Base-by-base conservation (phyloP, 129 eudicot species). In the Oenanthe sinensis region DNA sequence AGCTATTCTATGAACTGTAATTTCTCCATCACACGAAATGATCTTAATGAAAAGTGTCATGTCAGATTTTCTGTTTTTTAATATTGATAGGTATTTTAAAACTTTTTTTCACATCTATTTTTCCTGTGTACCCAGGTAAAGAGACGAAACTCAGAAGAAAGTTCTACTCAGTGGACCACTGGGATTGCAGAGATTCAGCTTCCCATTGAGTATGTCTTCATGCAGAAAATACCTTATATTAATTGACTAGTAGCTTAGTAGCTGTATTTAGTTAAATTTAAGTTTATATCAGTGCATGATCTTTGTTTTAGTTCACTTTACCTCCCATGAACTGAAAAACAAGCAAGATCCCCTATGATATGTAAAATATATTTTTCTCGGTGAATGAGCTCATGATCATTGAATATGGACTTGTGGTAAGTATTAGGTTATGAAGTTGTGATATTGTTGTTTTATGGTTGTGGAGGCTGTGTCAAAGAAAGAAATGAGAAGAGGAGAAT, bases 111-210 rank as follows among this genome's bases (percentile, higher is more conserved):
- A 58, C 65, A 58, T 8, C 13, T 58, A 11, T 63, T 77, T 77
- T 6, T 58, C 0, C 8, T 77, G 22, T 55, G 71, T 55, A 30
- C 77, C 65, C 81, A 96, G 99, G 99, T 96, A 80, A 96, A 90
- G 84, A 85, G 83, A 82, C 89, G 97, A 70, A 96, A 88, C 82
- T 90, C 97, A 24, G 97, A 87, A 78, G 99, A 96, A 84, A 87
- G 93, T 88, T 96, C 99, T 77, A 96, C 99, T 81, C 99, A 96
- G 83, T 96, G 99, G 97, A 92, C 99, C 26, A 96, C 99, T 62
- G 99, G 99, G 83, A 96, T 96, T 82, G 99, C 99, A 26, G 97
- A 96, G 85, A 81, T 96, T 79, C 99, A 96, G 87, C 97, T 96
- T 77, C 99, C 99, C 26, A 96, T 96, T 36, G 99, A 96, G 99